Evolutionary conservation across 768 basidiomycete species (phyloP), one percentile per base, ranked within the genome.

Genomic region (Lactifluus rugatus): DNA sequence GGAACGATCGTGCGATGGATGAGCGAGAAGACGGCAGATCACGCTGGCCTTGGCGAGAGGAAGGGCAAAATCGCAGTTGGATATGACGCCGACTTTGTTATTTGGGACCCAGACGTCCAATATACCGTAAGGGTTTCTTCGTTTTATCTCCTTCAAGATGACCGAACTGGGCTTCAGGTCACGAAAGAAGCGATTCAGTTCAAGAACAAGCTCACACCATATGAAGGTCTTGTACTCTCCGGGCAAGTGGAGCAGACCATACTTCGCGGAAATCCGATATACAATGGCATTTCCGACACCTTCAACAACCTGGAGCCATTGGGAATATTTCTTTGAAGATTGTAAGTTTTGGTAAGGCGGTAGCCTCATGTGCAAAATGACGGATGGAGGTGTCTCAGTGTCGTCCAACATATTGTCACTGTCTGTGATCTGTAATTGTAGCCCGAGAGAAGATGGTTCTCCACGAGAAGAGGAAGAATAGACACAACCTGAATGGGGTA

Each of bases 121-220:
- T 74, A 75, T 58, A 70, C 72, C 70, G 79, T 75, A 54, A 37
- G 71, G 34, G 25, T 16, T 47, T 49, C 46, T 19, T 17, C 42
- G 23, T 10, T 52, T 32, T 61, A 48, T n/a, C 7, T n/a, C 13
- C 21, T 26, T 23, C 11, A 34, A 28, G 8, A 5, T 31, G 8
- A 31, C 19, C 6, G 23, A 52, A 8, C n/a, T n/a, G 19, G 32
- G 14, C 21, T 39, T 17, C 59, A 93, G 91, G 87, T 93, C 23
- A 84, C 83, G 26, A 80, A 80, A 66, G 84, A 87, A 9, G 66
- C 71, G 13, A 75, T 97, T 13, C 77, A 84, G 53, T 97, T 95
- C 79, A 96, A 92, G 76, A 97, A 98, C 74, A 94, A 93, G 71
- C 67, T 96, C 19, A 89, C 90, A 3, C 89, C 95, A 2, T 98